Conservation (phyloP, 2,329 filamentous ascomycete genomes). For the Exophiala dermatitidis region DNA sequence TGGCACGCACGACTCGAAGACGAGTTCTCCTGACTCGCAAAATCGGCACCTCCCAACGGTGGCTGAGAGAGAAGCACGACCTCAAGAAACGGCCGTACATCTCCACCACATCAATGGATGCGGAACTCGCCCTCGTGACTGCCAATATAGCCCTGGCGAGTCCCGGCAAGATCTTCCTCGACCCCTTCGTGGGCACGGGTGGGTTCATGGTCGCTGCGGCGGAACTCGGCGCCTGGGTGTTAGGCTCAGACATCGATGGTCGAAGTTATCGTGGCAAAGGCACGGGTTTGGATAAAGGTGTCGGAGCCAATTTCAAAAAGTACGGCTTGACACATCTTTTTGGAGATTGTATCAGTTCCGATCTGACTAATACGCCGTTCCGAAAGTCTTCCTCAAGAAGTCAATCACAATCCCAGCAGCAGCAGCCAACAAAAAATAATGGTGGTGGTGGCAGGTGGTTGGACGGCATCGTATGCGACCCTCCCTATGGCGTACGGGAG, state of each 20-base stretch:
- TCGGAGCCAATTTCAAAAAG: conserved; percentile 72
- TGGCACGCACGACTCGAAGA: conserved; percentile 44
- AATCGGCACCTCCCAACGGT: conserved; percentile 59
- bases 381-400: conserved; percentile 36
- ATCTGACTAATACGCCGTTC: conserved; percentile 81
- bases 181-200: conserved; percentile 92
- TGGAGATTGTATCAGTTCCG: conserved; percentile 73
- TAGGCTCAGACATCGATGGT: conserved; percentile 90
- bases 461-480: conserved; percentile 91
- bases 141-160: conserved; percentile 81
- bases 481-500: conserved; percentile 90
- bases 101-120: conserved; percentile 94
- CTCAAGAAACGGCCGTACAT: conserved; percentile 93
- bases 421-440: too few relatives aligned
- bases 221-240: conserved; percentile 75
- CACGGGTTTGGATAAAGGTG: conserved; percentile 31
- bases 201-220: conserved; percentile 86
- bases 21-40: conserved; percentile 65
- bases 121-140: conserved; percentile 81
- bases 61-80: conserved; percentile 66
- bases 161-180: conserved; percentile 81
- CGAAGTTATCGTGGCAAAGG: conserved; percentile 67
- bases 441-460: conserved; percentile 46
- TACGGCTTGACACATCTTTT: conserved; percentile 63
- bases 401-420: conserved; percentile 1